Conservation (phyloP, 2,329 filamentous ascomycete genomes). For the Pseudohalonectria lignicola region DNA sequence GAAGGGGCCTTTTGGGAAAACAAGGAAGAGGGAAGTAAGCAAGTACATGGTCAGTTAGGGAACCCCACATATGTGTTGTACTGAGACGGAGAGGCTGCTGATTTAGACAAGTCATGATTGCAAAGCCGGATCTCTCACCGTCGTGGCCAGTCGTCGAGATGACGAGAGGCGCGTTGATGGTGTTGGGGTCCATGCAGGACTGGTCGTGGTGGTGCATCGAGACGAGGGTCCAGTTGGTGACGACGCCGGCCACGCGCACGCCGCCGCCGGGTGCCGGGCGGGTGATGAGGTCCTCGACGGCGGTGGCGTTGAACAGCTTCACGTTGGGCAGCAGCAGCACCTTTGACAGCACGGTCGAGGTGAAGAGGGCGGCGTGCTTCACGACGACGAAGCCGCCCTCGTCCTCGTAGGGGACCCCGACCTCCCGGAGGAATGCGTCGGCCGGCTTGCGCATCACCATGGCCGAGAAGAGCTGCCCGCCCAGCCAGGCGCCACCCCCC, state of each 20-base stretch:
- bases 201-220: slow-evolving; percentile 81
- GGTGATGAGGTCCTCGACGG: slow-evolving; percentile 87
- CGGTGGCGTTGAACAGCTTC: slow-evolving; percentile 92
- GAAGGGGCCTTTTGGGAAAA: slow-evolving; percentile 48
- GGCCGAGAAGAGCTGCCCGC: slow-evolving; percentile 86
- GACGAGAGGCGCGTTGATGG: slow-evolving; percentile 82
- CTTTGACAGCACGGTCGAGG: slow-evolving; percentile 72
- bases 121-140: slow-evolving; percentile 31
- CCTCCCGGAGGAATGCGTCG: slow-evolving; percentile 69
- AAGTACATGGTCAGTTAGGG: background rate
- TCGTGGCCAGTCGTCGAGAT: slow-evolving; percentile 90
- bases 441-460: slow-evolving; percentile 95
- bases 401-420: slow-evolving; percentile 79
- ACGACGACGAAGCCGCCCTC: slow-evolving; percentile 78
- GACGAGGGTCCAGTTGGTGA: slow-evolving; percentile 93
- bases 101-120: no score
- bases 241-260: slow-evolving; percentile 74
- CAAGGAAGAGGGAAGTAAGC: no score
- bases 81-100: no score
- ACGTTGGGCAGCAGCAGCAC: slow-evolving; percentile 81
- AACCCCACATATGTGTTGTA: no score
- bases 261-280: slow-evolving; percentile 44
- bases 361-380: slow-evolving; percentile 90
- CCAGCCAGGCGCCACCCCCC: slow-evolving; percentile 84
- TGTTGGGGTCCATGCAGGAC: slow-evolving; percentile 95